Base-by-base conservation (phyloP, 768 basidiomycete genomes). In the Tulasnella sp. region DNA sequence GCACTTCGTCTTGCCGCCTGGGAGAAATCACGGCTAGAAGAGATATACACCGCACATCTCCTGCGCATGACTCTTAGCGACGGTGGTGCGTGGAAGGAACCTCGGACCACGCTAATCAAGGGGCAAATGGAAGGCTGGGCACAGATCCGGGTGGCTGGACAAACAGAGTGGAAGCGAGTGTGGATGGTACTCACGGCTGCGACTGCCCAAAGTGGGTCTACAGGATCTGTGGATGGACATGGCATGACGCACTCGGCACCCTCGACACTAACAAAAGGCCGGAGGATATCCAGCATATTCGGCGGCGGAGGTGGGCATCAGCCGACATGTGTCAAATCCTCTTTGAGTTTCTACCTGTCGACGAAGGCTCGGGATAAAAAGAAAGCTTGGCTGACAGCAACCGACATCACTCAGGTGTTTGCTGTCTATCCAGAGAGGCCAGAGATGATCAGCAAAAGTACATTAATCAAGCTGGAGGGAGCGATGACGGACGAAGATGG, bases 351-450 rank as follows among this genome's bases (percentile, higher is more conserved):
- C 69, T 88, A 76, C 62, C 61, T 72, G 1, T 80, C 82, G 3
- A 75, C 77, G 13, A 89, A 85, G 71, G 78, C 80, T 4, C 88
- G 85, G 67, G 87, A 90, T 66, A 81, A 75, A 70, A 89, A 81
- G 72, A 82, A 78, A 65, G 71, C 88, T 0, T 67, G 91, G 3
- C 71, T 95, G 63, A 85, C 86, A 0, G 72, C 95, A 60, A 76
- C 72, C 30, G 72, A 81, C 43, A 76, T 93, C 54, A 80, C 84
- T 0, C 90, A 96, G 72, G 89, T 86, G 17, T 96, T 93, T 68
- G 89, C 90, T 2, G 90, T 99, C 8, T 99, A 93, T 69, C 95
- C 95, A 1, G 95, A 97, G 69, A 80, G 90, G n/a, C 88, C 90
- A 9, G 89, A 92, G 65, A 73, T 96, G 64, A 93, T 98, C 71